Percentiles rank a stretch among this genome's conserved stretches.
These are phyloP conservation scores for Pythium apleroticum DNA, from an alignment of 352 stramenopile genomes.

Conservation along the genomic window DNA sequence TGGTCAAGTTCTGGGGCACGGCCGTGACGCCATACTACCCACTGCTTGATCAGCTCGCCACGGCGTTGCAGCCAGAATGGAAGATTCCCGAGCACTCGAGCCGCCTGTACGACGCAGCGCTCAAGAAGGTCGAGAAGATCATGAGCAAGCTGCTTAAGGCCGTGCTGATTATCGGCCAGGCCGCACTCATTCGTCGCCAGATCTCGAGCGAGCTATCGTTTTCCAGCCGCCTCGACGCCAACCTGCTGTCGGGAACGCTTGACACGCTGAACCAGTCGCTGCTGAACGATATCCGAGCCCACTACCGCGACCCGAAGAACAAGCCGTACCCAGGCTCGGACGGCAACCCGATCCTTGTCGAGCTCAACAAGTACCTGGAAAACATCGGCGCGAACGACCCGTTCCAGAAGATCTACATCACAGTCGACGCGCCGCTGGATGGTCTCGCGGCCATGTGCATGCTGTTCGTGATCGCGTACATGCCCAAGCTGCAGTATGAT, in stretches of 20 bases:
- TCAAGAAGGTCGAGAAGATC: conserved; percentile 94
- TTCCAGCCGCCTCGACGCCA: conserved; percentile 88
- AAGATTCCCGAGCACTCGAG: conserved; percentile 86
- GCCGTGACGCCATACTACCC: conserved; percentile 89
- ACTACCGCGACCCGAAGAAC: conserved; percentile 82
- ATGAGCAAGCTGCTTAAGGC: conserved; percentile 93
- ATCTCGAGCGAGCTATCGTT: conserved; percentile 93
- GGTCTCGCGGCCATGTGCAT: conserved; percentile 90
- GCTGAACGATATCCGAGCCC: conserved; percentile 86
- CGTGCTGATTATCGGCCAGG: conserved; percentile 92
- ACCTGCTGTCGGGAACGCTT: conserved; percentile 87
- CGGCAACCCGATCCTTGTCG: conserved; percentile 82
- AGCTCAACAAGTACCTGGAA: conserved; percentile 91
- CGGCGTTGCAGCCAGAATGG: conserved; percentile 85
- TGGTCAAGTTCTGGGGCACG: conserved; percentile 92
- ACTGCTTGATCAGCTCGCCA: conserved; percentile 86
- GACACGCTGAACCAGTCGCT: conserved; percentile 90
- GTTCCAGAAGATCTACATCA: conserved; percentile 95
- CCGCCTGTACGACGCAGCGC: conserved; percentile 82
- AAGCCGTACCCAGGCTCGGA: conserved; percentile 79
- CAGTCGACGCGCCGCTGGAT: conserved; percentile 88
- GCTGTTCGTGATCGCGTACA: conserved; percentile 92
- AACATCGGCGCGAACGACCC: conserved; percentile 92
- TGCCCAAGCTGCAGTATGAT: conserved; percentile 93
- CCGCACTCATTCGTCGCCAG: conserved; percentile 91